Base-by-base conservation (phyloP, 1,139 yeast genomes). In the Candida sojae region DNA sequence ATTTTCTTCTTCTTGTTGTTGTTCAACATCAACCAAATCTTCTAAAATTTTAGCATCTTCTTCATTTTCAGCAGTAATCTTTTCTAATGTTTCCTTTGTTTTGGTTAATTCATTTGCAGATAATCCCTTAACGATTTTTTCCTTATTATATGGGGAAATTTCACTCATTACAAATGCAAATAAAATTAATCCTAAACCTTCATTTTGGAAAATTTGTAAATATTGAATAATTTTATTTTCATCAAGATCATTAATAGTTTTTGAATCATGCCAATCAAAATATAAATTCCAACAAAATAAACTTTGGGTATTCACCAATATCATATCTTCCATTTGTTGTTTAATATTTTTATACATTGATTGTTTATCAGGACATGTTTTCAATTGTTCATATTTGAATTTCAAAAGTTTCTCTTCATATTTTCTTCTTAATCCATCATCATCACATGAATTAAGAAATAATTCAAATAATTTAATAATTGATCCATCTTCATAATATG, bases 201-300 rank as follows among this genome's bases (percentile, higher is more conserved):
- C 82, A 23, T 67, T 69, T 4, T 84, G 85, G 64, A 88, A 90
- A 29, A 71, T 63, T 36, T 73, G 70, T 39, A 88, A 68, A 59
- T 80, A 89, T 35, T 70, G 73, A 5, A 71, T 56, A 1, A 90
- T 57, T 7, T 73, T 60, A 3, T 68, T 72, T 29, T 75, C 61
- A 44, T 84, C 84, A 45, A 88, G 62, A 2, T 79, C 77, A 7
- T 57, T 57, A 11, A 90, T 63, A 8, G 73, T 68, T 3, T 62
- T 63, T 7, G 76, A 77, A 62, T 93, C 97, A 33, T 68, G 56
- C 86, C 93, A 87, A 57, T 93, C 96, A 56, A 91, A 81, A 57
- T 82, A 83, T 11, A 86, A 62, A 44, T 79, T 75, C 96, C 97
- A 93, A 1, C 93, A 90, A 37, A 80, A 70, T 29, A 79, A 69